A percentile compares a stretch with the other conserved stretches of the same genome.
These are phyloP conservation scores for Entomortierella beljakovae DNA, from an alignment of 192 early-diverging fungal genomes.

Conservation along the genomic window DNA sequence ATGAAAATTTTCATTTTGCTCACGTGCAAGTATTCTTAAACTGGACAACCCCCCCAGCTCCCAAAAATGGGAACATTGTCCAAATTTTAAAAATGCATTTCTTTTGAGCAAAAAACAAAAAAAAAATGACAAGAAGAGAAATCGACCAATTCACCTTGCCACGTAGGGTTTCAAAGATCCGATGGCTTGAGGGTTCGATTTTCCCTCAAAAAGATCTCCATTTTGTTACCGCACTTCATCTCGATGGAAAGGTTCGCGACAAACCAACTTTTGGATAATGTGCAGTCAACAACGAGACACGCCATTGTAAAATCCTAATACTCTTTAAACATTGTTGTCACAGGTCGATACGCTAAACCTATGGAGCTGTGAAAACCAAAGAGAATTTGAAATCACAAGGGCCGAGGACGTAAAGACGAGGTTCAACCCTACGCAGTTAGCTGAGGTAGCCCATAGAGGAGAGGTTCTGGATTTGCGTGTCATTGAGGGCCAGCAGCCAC, in stretches of 20 bases:
- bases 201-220: not conserved
- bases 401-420: conserved; percentile 4
- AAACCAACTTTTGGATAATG: too few relatives aligned
- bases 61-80: not conserved
- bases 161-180: not conserved
- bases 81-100: too few relatives aligned
- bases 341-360: not conserved
- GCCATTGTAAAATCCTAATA: too few relatives aligned
- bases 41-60: too few relatives aligned
- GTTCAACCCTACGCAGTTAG: not conserved
- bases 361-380: conserved; percentile 9
- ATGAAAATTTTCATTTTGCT: too few relatives aligned
- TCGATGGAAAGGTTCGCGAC: not conserved
- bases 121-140: not conserved
- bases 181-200: not conserved
- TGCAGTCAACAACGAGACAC: too few relatives aligned
- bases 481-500: not conserved
- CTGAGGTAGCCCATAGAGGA: conserved; percentile 1
- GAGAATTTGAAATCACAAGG: not conserved
- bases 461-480: not conserved
- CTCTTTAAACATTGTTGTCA: too few relatives aligned
- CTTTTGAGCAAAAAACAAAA: too few relatives aligned
- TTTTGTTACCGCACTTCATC: not conserved
- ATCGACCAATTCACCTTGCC: not conserved
- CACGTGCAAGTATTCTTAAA: too few relatives aligned